Evolutionary conservation across 2,329 filamentous ascomycete genomes (phyloP).

Genomic region (Rutstroemia sydowiana): DNA sequence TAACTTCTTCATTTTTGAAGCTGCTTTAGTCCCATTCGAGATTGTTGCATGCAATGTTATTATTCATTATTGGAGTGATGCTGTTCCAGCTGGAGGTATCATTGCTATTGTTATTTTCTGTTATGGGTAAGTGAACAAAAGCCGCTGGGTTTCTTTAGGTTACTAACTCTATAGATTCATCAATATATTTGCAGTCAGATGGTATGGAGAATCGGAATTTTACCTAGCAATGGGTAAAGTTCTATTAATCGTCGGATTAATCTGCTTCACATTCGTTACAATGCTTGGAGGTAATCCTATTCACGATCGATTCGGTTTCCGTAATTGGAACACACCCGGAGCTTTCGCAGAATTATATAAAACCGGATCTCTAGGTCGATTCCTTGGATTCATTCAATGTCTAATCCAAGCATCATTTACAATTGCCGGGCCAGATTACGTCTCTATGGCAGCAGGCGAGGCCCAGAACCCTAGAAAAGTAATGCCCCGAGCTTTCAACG

Average conservation of each 20-base stretch:
- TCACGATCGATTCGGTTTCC: conserved; percentile 32
- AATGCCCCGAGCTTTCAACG: conserved; percentile 50
- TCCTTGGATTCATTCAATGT: conserved; percentile 44
- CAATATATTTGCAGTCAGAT: conserved; percentile 42
- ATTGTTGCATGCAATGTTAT: conserved; percentile 36
- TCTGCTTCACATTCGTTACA: conserved; percentile 30
- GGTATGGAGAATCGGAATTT: conserved; percentile 56
- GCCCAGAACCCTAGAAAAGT: conserved; percentile 51
- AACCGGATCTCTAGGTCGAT: conserved; percentile 39
- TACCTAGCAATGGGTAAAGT: conserved; percentile 30
- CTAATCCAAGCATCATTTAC: conserved; percentile 44
- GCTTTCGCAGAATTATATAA: conserved; percentile 36
- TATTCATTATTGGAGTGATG: conserved; percentile 45
- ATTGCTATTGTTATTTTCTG: conserved; percentile 48
- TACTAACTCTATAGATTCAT: conserved; percentile 34
- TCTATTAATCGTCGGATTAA: conserved; percentile 27
- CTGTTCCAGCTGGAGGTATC: conserved; percentile 33
- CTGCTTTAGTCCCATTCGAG: conserved; percentile 37
- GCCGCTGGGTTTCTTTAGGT: conserved; percentile 30
- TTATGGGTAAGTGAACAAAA: conserved; percentile 32
- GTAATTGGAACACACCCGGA: conserved; percentile 42
- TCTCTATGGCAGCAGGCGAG: conserved; percentile 50
- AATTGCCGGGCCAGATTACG: conserved; percentile 40
- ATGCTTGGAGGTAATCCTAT: conserved; percentile 31
- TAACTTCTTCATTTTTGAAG: conserved; percentile 69